Base-by-base conservation (phyloP, 345 rosid genomes). In the Conringia planisiliqua region DNA sequence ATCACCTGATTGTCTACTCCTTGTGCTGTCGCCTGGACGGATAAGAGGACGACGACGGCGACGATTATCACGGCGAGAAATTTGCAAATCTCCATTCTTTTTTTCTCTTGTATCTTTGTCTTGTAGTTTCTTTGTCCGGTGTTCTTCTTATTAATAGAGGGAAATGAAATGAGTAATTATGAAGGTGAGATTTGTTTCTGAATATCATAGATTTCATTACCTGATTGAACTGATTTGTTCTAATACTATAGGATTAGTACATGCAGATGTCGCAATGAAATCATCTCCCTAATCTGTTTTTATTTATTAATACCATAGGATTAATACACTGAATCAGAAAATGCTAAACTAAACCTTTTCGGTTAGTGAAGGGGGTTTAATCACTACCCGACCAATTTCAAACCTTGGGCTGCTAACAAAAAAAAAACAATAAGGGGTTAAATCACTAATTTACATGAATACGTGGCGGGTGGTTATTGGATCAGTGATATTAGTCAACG, bases 381-480 rank as follows among this genome's bases (percentile, higher is more conserved):
- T 6, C 48, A 44, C 48, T n/a, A 14, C n/a, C n/a, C n/a, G n/a
- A n/a, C n/a, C n/a, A n/a, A n/a, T n/a, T n/a, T n/a, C n/a, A n/a
- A n/a, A n/a, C n/a, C n/a, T n/a, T n/a, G n/a, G n/a, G n/a, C n/a
- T n/a, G n/a, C n/a, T n/a, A n/a, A n/a, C n/a, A n/a, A n/a, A n/a
- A n/a, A n/a, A n/a, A 22, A 22, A 22, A 22, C 24, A 22, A 22
- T n/a, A n/a, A 22, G 39, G 0, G 16, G 18, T n/a, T 43, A 5
- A 4, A 0, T 6, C 48, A 44, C 48, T n/a, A 14, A 39, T 43
- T 43, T 43, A n/a, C 9, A 10, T 4, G 54, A 18, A 42, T 32
- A 57, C 67, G 67, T 74, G 78, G 72, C 51, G 8, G 0, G n/a
- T 26, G 20, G 13, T 0, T 66, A 66, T 57, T 74, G 72, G 78